These are phyloP conservation scores for Daldinia eschscholtzii DNA, from an alignment of 2,329 filamentous ascomycete genomes.

Conservation along the genomic window DNA sequence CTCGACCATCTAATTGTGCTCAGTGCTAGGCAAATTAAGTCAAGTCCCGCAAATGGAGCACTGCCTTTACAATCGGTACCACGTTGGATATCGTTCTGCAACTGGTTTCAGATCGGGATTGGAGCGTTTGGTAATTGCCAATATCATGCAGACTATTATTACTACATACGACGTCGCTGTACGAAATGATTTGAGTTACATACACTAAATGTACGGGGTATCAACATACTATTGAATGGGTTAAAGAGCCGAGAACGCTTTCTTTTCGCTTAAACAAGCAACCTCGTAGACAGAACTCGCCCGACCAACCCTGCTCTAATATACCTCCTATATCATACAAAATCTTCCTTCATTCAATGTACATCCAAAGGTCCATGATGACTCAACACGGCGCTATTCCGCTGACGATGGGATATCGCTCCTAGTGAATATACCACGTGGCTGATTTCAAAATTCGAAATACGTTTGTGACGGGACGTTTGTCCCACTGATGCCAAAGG, in stretches of 20 bases:
- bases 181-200: constrained; percentile 11
- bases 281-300: constrained; percentile 4
- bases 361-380: constrained; percentile 14
- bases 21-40: not conserved
- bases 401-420: not conserved
- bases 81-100: not conserved
- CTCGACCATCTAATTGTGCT: not conserved
- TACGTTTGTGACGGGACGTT: not conserved
- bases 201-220: constrained; percentile 22
- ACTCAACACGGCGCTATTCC: constrained; percentile 11
- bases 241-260: constrained; percentile 10
- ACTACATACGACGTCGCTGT: constrained; percentile 8
- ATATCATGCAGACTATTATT: constrained; percentile 18
- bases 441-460: constrained; percentile 6
- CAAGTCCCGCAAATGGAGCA: not conserved
- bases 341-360: constrained; percentile 14
- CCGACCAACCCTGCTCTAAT: constrained; percentile 17
- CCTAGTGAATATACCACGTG: constrained; percentile 3
- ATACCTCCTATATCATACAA: constrained; percentile 28
- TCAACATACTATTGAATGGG: constrained; percentile 16
- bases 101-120: not conserved
- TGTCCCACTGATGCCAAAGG: constrained; percentile 5
- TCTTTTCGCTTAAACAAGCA: constrained; percentile 9
- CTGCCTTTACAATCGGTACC: not conserved
- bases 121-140: not conserved